Evolutionary conservation across 805 yeast species (phyloP).

Genomic region (Phaffomyces thermotolerans): DNA sequence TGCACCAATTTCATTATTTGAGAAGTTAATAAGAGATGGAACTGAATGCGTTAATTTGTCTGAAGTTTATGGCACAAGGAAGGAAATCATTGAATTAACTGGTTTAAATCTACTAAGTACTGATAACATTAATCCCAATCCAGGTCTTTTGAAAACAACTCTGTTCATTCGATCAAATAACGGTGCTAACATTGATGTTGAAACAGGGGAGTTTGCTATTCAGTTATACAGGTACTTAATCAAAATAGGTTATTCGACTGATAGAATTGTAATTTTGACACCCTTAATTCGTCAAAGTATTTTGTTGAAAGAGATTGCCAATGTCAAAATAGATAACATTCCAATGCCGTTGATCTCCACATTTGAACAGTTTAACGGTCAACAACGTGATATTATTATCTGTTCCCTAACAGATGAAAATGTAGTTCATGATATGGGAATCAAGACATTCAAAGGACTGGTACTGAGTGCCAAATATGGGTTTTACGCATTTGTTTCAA

Average conservation of each 20-base stretch:
- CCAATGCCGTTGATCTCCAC: neutral
- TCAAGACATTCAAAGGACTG: neutral
- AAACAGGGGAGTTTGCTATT: conserved; percentile 38
- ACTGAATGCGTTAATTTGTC: conserved; percentile 2
- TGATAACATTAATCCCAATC: neutral
- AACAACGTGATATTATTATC: conserved; percentile 1
- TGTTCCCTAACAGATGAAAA: neutral
- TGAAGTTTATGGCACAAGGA: neutral
- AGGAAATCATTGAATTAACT: neutral
- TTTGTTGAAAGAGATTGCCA: conserved; percentile 5
- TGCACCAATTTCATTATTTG: conserved; percentile 22
- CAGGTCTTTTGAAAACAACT: neutral
- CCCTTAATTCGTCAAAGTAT: conserved; percentile 21
- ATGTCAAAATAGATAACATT: neutral
- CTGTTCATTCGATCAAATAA: conserved; percentile 33
- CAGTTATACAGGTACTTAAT: conserved; percentile 40
- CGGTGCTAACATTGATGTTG: conserved; percentile 26
- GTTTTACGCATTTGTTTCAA: neutral
- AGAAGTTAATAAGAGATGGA: conserved; percentile 19
- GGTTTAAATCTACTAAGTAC: too few relatives aligned
- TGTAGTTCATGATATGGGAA: neutral
- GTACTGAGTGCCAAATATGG: neutral
- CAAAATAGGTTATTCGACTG: conserved; percentile 33
- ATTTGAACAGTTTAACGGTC: neutral
- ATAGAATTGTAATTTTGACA: conserved; percentile 35